Conservation (phyloP, 2,329 filamentous ascomycete genomes). For the Aspergillus brunneoviolaceus region DNA sequence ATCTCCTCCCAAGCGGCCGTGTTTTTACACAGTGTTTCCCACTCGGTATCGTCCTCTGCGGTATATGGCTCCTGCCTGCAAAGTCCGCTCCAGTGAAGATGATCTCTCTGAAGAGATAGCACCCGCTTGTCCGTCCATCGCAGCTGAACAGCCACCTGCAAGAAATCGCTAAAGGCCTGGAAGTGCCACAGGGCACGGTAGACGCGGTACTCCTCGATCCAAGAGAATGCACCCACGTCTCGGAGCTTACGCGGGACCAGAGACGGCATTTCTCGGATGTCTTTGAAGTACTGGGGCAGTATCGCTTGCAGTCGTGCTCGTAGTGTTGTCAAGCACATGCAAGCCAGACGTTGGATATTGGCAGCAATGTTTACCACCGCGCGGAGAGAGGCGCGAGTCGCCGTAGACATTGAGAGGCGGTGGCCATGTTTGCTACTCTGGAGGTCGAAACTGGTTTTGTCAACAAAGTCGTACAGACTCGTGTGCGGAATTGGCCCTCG, state of each 20-base stretch:
- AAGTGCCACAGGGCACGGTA: not conserved
- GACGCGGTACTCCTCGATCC: constrained; percentile 3
- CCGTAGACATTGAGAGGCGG: too few relatives aligned
- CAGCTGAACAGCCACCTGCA: not conserved
- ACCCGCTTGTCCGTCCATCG: not conserved
- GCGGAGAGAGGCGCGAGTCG: not conserved
- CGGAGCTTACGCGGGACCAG: not conserved
- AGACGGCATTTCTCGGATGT: not conserved
- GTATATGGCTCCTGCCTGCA: too few relatives aligned
- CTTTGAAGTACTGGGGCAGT: not conserved
- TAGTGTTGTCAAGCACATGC: not conserved
- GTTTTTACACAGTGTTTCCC: not conserved
- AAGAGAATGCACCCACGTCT: not conserved
- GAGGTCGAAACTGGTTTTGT: too few relatives aligned
- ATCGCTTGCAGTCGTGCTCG: not conserved
- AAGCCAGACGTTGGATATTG: not conserved
- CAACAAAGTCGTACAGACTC: too few relatives aligned
- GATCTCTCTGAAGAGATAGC: too few relatives aligned
- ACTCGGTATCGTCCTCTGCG: not conserved
- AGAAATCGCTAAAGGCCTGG: not conserved
- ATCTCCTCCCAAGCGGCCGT: not conserved
- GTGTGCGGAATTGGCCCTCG: too few relatives aligned
- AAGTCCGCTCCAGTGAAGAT: too few relatives aligned
- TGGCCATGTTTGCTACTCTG: too few relatives aligned
- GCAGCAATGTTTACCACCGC: not conserved